Evolutionary conservation across 352 stramenopile species (phyloP).

Genomic region (Albugo laibachii): DNA sequence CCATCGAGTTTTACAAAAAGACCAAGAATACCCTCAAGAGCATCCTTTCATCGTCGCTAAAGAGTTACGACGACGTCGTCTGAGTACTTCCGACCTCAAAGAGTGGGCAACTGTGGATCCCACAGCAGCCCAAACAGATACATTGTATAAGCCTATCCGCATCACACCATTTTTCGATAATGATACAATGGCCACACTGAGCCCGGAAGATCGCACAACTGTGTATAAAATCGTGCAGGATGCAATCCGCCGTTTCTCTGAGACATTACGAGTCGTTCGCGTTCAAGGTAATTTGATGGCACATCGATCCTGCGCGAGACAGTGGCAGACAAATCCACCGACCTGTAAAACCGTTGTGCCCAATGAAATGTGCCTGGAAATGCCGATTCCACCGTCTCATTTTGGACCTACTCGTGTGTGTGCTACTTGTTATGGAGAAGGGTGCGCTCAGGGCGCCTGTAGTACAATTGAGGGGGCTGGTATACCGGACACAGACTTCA

Average conservation of each 20-base stretch:
- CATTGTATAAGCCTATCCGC: constrained; percentile 24
- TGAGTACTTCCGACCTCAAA: constrained; percentile 1
- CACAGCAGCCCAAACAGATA: constrained; percentile 8
- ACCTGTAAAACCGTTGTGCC: constrained; percentile 32
- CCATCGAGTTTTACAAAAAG: constrained; percentile 7
- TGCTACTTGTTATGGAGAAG: constrained; percentile 16
- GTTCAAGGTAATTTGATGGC: constrained; percentile 41
- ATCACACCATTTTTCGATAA: constrained; percentile 53
- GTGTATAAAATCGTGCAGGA: constrained; percentile 41
- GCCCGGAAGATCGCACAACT: constrained; percentile 13
- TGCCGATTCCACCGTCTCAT: constrained; percentile 36
- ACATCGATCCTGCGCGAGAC: constrained; percentile 27
- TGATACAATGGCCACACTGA: constrained; percentile 16
- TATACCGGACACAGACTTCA: constrained; percentile 30
- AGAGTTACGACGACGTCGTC: neutral
- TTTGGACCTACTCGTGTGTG: constrained; percentile 32
- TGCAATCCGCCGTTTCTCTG: constrained; percentile 35
- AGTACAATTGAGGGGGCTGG: constrained; percentile 12
- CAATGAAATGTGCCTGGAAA: constrained; percentile 45
- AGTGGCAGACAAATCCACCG: constrained; percentile 28
- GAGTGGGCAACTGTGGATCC: constrained; percentile 15
- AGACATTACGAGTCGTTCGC: constrained; percentile 31
- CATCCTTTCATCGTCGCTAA: constrained; percentile 6
- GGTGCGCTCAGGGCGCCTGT: constrained; percentile 22
- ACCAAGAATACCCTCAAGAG: constrained; percentile 4